Conservation (phyloP, 2,329 filamentous ascomycete genomes). For the Fusarium oxysporum region DNA sequence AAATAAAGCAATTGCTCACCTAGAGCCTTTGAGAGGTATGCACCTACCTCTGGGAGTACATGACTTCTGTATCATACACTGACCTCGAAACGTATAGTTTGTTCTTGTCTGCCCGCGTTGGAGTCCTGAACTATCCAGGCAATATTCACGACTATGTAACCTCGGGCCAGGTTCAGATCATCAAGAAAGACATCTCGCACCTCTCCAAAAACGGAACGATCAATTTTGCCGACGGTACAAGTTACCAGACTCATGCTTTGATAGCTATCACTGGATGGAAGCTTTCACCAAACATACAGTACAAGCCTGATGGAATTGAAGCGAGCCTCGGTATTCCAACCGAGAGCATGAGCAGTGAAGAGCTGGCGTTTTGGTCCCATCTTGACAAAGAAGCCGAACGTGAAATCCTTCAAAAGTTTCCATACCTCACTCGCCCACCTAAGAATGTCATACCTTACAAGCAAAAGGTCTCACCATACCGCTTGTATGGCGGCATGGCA, state of each 20-base stretch:
- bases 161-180: neutral
- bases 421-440: neutral
- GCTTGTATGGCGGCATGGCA: neutral
- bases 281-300: neutral
- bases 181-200: neutral
- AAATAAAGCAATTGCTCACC: accelerated
- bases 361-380: neutral
- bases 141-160: neutral
- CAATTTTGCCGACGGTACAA: neutral
- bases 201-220: neutral
- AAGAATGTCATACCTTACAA: neutral
- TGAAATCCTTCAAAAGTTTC: neutral
- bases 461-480: neutral
- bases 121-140: neutral
- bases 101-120: neutral
- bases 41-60: too few relatives aligned
- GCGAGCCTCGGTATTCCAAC: neutral
- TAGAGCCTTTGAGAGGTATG: neutral
- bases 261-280: neutral
- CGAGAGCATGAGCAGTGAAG: neutral
- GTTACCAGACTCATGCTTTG: neutral
- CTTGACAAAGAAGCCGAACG: neutral
- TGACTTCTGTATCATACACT: neutral
- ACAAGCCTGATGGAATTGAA: neutral
- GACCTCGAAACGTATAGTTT: accelerated